Evolutionary conservation across 2,329 filamentous ascomycete genomes (phyloP), one percentile per base, ranked within the genome.

Genomic region (Ambrosiella xylebori): DNA sequence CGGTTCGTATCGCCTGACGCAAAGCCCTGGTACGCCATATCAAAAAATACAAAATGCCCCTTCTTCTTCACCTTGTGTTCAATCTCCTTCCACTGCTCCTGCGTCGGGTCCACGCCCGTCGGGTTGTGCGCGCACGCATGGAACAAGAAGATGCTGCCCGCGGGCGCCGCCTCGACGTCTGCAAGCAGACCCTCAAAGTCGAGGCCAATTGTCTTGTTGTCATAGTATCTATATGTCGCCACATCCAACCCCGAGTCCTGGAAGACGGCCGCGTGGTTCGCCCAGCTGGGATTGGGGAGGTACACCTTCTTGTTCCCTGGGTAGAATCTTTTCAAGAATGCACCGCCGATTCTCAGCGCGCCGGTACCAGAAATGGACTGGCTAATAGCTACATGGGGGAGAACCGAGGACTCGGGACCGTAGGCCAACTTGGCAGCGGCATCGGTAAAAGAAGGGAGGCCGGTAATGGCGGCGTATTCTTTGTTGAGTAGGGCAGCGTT

Each of bases 11-110:
- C 81, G 65, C 91, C 91, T 63, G 85, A 93, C 65, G 91, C 91
- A 68, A 98, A 97, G 66, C 91, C 91, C 76, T 98, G 91, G 79
- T 98, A 98, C 63, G 91, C 91, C 90, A 96, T 96, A 73, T 97
- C 91, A 76, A 97, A 98, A 81, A 98, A 96, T 66, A 88, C 84
- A 71, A 85, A 95, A 79, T 97, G 91, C 55, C 79, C 83, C 71
- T 86, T 82, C 69, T 82, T 79, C 80, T 94, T 94, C 72, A 95
- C 82, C 62, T 85, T 86, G 61, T 85, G 75, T 72, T 86, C 88
- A 71, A 98, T 93, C 75, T 91, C 77, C 73, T 81, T 81, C 91
- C 91, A 97, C 77, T 97, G 91, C 71, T 88, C 85, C 66, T 81
- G 74, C 47, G 87, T 95, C 40, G 91, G 93, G 74, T 97, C 91